Conservation (phyloP, 345 rosid genomes). For the Psidium friedrichsthalianum region DNA sequence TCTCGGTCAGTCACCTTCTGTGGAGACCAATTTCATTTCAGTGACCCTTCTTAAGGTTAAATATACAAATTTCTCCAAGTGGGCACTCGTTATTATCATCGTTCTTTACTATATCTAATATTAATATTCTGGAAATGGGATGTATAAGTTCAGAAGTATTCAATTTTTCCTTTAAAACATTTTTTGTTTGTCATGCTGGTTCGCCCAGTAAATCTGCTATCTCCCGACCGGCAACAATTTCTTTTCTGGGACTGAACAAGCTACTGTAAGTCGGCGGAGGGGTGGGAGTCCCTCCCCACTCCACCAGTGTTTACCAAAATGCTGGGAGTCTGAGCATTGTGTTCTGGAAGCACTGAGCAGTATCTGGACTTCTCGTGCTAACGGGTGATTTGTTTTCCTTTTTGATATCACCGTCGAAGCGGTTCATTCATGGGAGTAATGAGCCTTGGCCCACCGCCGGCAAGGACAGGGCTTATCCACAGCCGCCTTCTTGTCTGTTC, state of each 20-base stretch:
- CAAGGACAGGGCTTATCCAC: not conserved
- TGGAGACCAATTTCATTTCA: not conserved
- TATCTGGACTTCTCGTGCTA: not conserved
- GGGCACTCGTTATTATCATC: no score
- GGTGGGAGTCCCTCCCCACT: not conserved
- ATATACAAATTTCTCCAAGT: not conserved
- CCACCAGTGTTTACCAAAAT: not conserved
- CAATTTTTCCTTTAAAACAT: not conserved
- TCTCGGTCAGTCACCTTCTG: not conserved
- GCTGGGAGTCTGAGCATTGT: not conserved
- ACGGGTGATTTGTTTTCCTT: not conserved
- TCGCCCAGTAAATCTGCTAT: not conserved
- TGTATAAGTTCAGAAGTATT: not conserved
- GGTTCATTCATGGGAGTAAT: not conserved
- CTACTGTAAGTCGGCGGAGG: not conserved
- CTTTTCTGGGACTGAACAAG: not conserved
- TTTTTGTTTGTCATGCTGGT: not conserved
- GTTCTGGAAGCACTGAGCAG: not conserved
- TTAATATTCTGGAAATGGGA: not conserved
- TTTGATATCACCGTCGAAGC: not conserved
- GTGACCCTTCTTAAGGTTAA: not conserved
- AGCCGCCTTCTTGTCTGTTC: not conserved
- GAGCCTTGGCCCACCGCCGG: not conserved
- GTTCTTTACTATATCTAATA: not conserved
- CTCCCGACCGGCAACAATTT: not conserved